Conservation (phyloP, 1,284 basidiomycete species). For the Lentinus polychrous region DNA sequence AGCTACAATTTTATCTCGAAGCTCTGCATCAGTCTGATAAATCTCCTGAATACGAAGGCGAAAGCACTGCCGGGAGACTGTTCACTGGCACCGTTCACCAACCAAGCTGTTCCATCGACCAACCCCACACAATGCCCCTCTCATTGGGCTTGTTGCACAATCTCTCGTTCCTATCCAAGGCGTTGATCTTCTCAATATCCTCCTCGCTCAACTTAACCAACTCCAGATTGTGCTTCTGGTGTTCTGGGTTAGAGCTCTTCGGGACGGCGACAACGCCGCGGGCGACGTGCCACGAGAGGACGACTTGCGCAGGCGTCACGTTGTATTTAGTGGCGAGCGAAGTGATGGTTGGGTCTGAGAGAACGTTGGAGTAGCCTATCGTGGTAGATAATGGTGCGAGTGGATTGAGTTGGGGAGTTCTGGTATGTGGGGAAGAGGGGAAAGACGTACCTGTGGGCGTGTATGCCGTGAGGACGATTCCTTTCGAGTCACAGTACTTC, state of each 20-base stretch:
- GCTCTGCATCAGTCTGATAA: too few species aligned
- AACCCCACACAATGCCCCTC: constrained; percentile 36
- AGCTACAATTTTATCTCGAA: too few species aligned
- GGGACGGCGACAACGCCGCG: constrained; percentile 37
- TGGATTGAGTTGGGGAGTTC: too few species aligned
- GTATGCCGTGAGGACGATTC: constrained; percentile 62
- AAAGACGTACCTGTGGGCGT: constrained; percentile 46
- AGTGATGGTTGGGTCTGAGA: constrained; percentile 33
- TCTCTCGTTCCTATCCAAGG: constrained; percentile 1
- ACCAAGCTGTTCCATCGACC: constrained; percentile 43
- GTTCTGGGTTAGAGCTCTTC: constrained; percentile 40
- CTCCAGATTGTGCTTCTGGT: constrained; percentile 42
- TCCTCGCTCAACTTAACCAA: background rate
- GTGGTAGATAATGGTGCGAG: too few species aligned
- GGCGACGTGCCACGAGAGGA: constrained; percentile 46
- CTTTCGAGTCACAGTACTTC: constrained; percentile 46
- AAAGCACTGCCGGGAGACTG: too few species aligned
- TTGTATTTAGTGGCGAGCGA: constrained; percentile 36
- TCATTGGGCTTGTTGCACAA: constrained; percentile 10
- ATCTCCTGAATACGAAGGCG: too few species aligned
- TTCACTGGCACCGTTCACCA: too few species aligned
- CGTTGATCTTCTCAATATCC: constrained; percentile 1
- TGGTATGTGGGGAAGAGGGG: too few species aligned
- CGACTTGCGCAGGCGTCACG: constrained; percentile 42
- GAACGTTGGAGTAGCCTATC: constrained; percentile 31